A percentile compares a stretch with the other conserved stretches of the same genome.
Conservation (phyloP, 2,329 filamentous ascomycete genomes). For the Sphaerulina vaccinii region DNA sequence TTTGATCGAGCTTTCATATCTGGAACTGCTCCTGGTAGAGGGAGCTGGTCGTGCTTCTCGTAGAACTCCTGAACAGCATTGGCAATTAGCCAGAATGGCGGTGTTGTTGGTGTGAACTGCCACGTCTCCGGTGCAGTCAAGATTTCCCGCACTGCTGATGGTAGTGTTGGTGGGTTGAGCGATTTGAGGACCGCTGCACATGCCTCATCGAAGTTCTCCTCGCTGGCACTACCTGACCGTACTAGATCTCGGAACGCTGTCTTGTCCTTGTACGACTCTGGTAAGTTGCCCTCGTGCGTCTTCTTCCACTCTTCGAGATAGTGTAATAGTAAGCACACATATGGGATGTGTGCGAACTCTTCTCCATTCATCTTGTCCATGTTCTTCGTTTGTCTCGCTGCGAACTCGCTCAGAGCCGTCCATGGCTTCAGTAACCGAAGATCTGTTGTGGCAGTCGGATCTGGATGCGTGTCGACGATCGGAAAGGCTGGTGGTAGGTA, state of each 20-base stretch:
- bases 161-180: slow-evolving; percentile 67
- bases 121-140: slow-evolving; percentile 67
- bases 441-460: slow-evolving; percentile 79
- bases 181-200: slow-evolving; percentile 82
- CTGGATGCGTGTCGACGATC: slow-evolving; percentile 93
- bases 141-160: slow-evolving; percentile 70
- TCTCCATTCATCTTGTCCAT: slow-evolving; percentile 71
- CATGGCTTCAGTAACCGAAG: slow-evolving; percentile 82
- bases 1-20: slow-evolving; percentile 96
- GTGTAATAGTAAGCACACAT: slow-evolving; percentile 77
- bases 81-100: slow-evolving; percentile 87
- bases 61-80: slow-evolving; percentile 77
- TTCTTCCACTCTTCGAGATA: slow-evolving; percentile 80
- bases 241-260: slow-evolving; percentile 74
- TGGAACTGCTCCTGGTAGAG: slow-evolving; percentile 81
- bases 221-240: slow-evolving; percentile 67
- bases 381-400: slow-evolving; percentile 60
- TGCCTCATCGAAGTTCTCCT: slow-evolving; percentile 97
- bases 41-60: slow-evolving; percentile 68
- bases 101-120: slow-evolving; percentile 47
- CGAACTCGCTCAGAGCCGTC: slow-evolving; percentile 73
- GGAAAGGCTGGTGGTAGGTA: slow-evolving; percentile 77
- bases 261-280: slow-evolving; percentile 80
- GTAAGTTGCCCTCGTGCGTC: slow-evolving; percentile 65
- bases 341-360: slow-evolving; percentile 88